Conservation (phyloP, 2,329 filamentous ascomycete species). For the Zopfia rhizophila region DNA sequence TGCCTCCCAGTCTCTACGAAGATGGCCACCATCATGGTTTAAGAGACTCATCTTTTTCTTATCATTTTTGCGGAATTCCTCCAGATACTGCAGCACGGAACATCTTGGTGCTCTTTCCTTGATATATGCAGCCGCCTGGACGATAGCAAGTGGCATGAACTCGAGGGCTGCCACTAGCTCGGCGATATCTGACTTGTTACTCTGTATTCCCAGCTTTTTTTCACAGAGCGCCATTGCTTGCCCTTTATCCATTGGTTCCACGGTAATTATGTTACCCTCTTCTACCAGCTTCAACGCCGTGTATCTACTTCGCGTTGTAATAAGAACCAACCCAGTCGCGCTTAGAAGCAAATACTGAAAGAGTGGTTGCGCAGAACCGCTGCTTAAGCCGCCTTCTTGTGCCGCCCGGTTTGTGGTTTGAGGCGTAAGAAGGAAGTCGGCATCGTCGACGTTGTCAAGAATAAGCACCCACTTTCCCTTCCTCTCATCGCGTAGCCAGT, state of each 20-base stretch:
- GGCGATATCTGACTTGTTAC: constrained; percentile 19
- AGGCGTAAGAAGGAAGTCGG: constrained; percentile 11
- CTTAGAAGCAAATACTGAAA: constrained; percentile 2
- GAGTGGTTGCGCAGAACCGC: background rate
- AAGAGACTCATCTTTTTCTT: constrained; percentile 19
- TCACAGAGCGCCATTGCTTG: constrained; percentile 34
- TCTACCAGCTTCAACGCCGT: constrained; percentile 14
- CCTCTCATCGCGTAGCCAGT: constrained; percentile 25
- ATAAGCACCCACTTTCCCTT: constrained; percentile 31
- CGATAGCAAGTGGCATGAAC: constrained; percentile 48
- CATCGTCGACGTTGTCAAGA: constrained; percentile 32
- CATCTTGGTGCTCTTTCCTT: constrained; percentile 31
- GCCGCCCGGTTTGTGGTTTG: constrained; percentile 28
- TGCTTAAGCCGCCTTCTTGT: background rate
- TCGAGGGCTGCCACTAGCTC: constrained; percentile 43
- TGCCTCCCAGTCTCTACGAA: constrained; percentile 38
- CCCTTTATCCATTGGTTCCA: constrained; percentile 29
- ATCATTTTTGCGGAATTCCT: constrained; percentile 47
- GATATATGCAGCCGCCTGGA: constrained; percentile 50
- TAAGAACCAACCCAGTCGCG: constrained; percentile 3
- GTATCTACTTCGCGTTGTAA: constrained; percentile 3
- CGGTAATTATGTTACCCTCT: constrained; percentile 20
- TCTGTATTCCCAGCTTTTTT: constrained; percentile 30
- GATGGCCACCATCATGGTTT: constrained; percentile 29
- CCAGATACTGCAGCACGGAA: constrained; percentile 51